Percentiles rank a stretch among this genome's conserved stretches.
Conservation (phyloP, 2,329 filamentous ascomycete genomes). For the Phyllosticta paracitricarpa region DNA sequence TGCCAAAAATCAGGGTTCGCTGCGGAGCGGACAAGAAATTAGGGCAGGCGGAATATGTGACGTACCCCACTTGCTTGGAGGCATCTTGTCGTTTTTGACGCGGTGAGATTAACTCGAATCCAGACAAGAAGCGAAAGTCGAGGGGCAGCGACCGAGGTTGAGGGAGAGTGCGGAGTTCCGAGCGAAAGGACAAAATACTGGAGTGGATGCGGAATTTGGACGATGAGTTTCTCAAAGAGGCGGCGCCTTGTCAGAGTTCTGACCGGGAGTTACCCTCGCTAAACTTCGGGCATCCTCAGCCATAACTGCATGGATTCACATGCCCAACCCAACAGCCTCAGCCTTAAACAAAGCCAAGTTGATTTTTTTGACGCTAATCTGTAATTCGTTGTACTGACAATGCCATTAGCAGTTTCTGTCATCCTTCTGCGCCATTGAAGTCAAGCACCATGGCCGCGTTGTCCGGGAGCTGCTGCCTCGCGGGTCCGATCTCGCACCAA, state of each 20-base stretch:
- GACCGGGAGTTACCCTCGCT: conserved; percentile 3
- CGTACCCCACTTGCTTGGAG: conserved; percentile 32
- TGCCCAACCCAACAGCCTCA: not conserved
- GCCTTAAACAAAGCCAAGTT: not conserved
- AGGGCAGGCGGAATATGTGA: conserved; percentile 20
- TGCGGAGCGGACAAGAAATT: conserved; percentile 9
- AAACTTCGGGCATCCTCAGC: conserved; percentile 1
- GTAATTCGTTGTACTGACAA: not conserved
- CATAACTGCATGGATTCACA: not conserved
- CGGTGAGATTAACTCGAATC: not conserved
- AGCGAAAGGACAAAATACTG: not conserved
- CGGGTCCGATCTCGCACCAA: not conserved
- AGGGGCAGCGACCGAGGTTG: not conserved
- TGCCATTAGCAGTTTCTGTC: too few relatives aligned
- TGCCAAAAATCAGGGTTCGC: not conserved
- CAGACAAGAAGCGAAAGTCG: not conserved
- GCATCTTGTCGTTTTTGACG: conserved; percentile 20
- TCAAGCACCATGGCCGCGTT: too few relatives aligned
- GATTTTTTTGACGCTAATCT: not conserved
- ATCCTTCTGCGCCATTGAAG: too few relatives aligned
- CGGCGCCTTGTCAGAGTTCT: conserved; percentile 3
- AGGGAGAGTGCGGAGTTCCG: not conserved
- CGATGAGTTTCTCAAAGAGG: conserved; percentile 1
- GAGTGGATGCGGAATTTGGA: conserved; percentile 8
- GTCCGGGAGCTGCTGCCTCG: not conserved